Evolutionary conservation across 139 green algal species (phyloP), one percentile per base, ranked within the genome.

Genomic region (Chlamydomonas applanata): DNA sequence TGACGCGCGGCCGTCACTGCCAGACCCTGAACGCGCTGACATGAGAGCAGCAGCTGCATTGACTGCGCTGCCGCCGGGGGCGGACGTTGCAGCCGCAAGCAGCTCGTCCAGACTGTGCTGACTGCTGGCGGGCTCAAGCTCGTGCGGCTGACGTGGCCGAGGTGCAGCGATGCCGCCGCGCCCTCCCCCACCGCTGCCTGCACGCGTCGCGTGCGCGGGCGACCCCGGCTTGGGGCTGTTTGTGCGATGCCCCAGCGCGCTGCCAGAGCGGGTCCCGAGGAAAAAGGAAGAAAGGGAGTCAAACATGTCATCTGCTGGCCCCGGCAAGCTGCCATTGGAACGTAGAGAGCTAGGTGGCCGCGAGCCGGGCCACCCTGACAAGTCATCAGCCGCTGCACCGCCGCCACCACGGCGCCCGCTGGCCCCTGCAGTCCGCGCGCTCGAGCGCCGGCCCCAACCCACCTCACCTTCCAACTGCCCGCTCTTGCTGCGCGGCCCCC

Each of bases 251-350:
- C 59, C 59, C 24, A 66, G 59, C 24, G 25, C 59, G 11, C 59
- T 66, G n/a, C 59, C 59, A 3, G 59, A 22, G 24, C 59, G 24
- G 59, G 34, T 66, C 3, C 17, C 24, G 4, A 30, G n/a, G 11
- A 66, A 35, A 25, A 66, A 66, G 25, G 29, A 40, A 25, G 59
- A 40, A 7, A 66, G 59, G n/a, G 59, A 66, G 59, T 66, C 59
- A 35, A 36, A 66, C n/a, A 40, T 30, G 25, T 66, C 59, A 35
- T 49, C 40, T 49, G 40, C 40, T 49, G 40, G 40, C 40, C 40
- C 40, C 7, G 40, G 40, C 11, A 49, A 49, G 11, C 40, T 49
- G 40, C 40, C 40, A 49, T 49, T 49, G 40, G 40, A 49, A 11
- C 40, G 40, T 49, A 49, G 40, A 7, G 40, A 49, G 40, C 40